A percentile compares a stretch with the other conserved stretches of the same genome.
These are phyloP conservation scores for Fusarium longipes DNA, from an alignment of 2,329 filamentous ascomycete species.

Conservation along the genomic window DNA sequence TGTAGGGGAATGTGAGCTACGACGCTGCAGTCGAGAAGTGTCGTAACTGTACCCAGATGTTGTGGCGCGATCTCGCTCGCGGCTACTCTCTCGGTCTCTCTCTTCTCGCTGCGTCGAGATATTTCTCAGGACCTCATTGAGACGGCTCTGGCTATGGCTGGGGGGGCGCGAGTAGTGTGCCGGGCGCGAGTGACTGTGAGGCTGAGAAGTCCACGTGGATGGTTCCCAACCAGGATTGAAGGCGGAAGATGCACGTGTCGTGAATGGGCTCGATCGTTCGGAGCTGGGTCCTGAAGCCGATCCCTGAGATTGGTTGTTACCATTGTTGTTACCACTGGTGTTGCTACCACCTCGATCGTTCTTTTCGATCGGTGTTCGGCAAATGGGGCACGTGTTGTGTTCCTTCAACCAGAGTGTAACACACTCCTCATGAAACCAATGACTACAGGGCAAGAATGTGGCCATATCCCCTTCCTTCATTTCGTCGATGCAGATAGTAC, in stretches of 20 bases:
- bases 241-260: conserved; percentile 1
- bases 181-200: conserved; percentile 25
- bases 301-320: conserved; percentile 25
- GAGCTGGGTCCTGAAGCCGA: conserved; percentile 22
- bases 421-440: conserved; percentile 92
- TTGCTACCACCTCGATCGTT: conserved; percentile 36
- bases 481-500: conserved; percentile 94
- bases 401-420: conserved; percentile 86
- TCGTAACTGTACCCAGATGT: conserved; percentile 49
- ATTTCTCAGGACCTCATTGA: conserved; percentile 49
- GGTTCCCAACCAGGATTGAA: conserved; percentile 5
- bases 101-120: conserved; percentile 47
- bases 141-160: conserved; percentile 44
- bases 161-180: conserved; percentile 41
- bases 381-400: conserved; percentile 93
- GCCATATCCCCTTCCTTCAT: conserved; percentile 79
- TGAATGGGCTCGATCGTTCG: conserved; percentile 20
- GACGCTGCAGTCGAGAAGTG: conserved; percentile 51
- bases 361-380: conserved; percentile 69
- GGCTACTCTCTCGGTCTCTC: conserved; percentile 42
- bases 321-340: conserved; percentile 11
- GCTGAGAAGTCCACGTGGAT: not conserved
- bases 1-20: conserved; percentile 55
- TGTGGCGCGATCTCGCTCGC: conserved; percentile 36
- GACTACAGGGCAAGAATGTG: conserved; percentile 83